Evolutionary conservation across 1,284 basidiomycete species (phyloP), one percentile per base, ranked within the genome.

Genomic region (Heterobasidion irregulare): DNA sequence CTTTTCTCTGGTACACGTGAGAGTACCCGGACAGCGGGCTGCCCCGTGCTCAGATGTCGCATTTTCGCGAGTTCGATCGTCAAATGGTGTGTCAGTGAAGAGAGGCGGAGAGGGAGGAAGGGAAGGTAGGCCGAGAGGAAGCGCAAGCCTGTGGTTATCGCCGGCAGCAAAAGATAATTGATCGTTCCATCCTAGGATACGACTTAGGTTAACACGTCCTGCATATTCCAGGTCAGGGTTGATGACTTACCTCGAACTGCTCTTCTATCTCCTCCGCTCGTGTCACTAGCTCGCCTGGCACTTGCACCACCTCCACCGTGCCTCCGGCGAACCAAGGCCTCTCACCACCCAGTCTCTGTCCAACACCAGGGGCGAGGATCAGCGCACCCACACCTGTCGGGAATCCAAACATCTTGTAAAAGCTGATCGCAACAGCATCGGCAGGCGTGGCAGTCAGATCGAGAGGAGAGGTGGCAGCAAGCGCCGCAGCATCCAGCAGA

Each of bases 321-420:
- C 90, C 90, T 15, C 90, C 90, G 1, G 90, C 82, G 64, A 93
- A 93, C 88, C 90, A 93, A 0, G 88, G 87, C 2, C 86, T 76
- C 58, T 79, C 72, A 50, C 91, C 73, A 52, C 72, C 83, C 16
- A 93, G 70, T 3, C 92, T 74, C 26, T 86, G 87, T 36, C 91
- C 90, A 47, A 93, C 79, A 1, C 89, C 91, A 0, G 91, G 93
- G 5, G 90, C 90, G 63, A 84, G 92, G 36, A 94, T 69, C 1
- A 94, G 74, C 16, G 88, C 88, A 35, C 91, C 90, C 47, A 93
- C 80, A 1, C 90, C 91, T 0, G 91, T 94, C 8, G 91, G 91
- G 62, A 84, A 92, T 34, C 90, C 90, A 58, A 92, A 90, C 84
- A 92, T 91, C 63, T 94, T 94, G 74, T 94, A 94, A 63, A 92